Evolutionary conservation across 73 alveolate species (phyloP).

Genomic region (Effrenium voratum): DNA sequence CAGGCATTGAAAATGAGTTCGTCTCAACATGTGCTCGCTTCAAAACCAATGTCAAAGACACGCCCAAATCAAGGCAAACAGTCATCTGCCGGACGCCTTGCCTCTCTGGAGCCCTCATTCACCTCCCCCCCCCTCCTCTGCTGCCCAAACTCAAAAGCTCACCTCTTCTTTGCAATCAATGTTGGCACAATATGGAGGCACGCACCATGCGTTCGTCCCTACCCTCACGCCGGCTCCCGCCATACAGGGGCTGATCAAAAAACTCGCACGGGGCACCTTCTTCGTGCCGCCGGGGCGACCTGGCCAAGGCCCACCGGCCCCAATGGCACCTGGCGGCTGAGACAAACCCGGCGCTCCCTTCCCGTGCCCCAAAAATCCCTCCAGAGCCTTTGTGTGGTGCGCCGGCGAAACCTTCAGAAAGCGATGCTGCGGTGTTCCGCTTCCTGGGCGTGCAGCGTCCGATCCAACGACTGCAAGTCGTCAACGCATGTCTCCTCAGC

Average conservation of each 20-base stretch:
- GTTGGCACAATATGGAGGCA: not conserved
- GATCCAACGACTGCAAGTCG: not conserved
- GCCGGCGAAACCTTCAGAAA: constrained; percentile 86
- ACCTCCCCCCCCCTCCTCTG: not conserved
- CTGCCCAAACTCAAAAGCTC: not conserved
- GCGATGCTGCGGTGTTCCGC: constrained; percentile 78
- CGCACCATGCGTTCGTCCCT: not conserved
- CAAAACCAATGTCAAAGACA: too few relatives aligned
- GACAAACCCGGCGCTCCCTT: too few relatives aligned
- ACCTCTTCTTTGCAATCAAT: not conserved
- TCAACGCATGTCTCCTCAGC: not conserved
- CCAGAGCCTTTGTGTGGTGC: constrained; percentile 53
- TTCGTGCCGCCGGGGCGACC: constrained; percentile 35
- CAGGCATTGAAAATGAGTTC: too few relatives aligned
- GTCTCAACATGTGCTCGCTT: too few relatives aligned
- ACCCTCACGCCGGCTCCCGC: not conserved
- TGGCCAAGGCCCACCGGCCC: constrained; percentile 52
- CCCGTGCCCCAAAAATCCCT: not conserved
- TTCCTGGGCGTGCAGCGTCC: not conserved
- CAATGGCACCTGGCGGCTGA: constrained; percentile 36
- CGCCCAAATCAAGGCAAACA: too few relatives aligned
- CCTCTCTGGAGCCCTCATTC: constrained; percentile 12
- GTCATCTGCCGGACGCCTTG: not conserved
- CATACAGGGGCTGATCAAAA: not conserved
- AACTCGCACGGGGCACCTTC: not conserved